Conservation (phyloP, 306 rosid species). For the Cicer yamashitae region DNA sequence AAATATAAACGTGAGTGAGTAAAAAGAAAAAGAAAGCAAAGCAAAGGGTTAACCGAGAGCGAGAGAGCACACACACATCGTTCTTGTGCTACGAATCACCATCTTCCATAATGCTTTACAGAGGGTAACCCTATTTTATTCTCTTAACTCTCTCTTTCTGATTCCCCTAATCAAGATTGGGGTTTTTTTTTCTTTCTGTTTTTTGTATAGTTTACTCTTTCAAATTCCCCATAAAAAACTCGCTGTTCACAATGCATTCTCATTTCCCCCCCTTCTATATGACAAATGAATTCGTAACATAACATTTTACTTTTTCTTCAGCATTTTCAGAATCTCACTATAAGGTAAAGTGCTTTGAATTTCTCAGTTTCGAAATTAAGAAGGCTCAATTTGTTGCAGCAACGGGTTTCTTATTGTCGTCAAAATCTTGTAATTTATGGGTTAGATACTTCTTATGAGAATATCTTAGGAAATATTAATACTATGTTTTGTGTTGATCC, state of each 20-base stretch:
- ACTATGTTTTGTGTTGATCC: constrained; percentile 4
- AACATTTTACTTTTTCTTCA: too few species aligned
- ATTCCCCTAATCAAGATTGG: constrained; percentile 14
- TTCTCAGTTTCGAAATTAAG: not conserved
- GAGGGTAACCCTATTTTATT: constrained; percentile 55
- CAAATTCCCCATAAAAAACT: too few species aligned
- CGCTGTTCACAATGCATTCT: too few species aligned
- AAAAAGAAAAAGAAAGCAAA: too few species aligned
- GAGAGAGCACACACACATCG: not conserved
- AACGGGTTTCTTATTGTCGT: not conserved
- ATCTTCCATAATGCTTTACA: constrained; percentile 56
- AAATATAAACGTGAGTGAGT: too few species aligned
- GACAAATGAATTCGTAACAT: too few species aligned
- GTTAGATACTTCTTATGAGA: constrained; percentile 27
- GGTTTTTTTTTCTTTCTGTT: not conserved
- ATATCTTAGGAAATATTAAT: constrained; percentile 17
- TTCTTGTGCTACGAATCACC: not conserved
- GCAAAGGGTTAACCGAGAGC: not conserved
- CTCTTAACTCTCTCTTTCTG: not conserved
- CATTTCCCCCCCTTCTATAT: too few species aligned
- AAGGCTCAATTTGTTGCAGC: not conserved
- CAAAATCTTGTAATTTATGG: not conserved
- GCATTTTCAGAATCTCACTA: not conserved
- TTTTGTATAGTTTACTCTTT: too few species aligned
- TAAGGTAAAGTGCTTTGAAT: not conserved